Percentiles rank a stretch among this genome's conserved stretches.
Evolutionary conservation across 1,284 basidiomycete species (phyloP).

Genomic region (Tranzscheliella williamsii): DNA sequence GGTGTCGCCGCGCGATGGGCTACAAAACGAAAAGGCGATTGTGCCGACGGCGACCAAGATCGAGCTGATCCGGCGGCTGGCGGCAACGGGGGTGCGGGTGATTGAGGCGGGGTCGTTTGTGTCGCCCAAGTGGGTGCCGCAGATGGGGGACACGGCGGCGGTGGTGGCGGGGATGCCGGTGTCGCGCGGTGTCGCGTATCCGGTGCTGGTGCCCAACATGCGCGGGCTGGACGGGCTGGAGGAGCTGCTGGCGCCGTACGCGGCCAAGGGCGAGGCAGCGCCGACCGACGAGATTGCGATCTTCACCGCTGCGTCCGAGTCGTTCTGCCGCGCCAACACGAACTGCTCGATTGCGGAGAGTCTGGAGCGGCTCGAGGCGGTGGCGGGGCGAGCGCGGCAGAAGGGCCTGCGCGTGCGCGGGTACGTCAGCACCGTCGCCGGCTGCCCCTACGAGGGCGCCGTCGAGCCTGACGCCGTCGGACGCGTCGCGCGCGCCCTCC

Average conservation of each 20-base stretch:
- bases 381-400: conserved; percentile 69
- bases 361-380: conserved; percentile 69
- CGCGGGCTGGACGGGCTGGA: conserved; percentile 65
- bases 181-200: conserved; percentile 70
- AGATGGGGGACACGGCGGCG: conserved; percentile 44
- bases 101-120: conserved; percentile 93
- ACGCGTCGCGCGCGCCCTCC: conserved; percentile 72
- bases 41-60: conserved; percentile 77
- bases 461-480: conserved; percentile 73
- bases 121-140: conserved; percentile 76
- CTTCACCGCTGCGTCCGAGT: conserved; percentile 84
- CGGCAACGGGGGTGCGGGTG: conserved; percentile 70
- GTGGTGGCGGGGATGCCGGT: conserved; percentile 70
- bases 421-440: conserved; percentile 74
- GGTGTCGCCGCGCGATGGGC: conserved; percentile 86
- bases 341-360: conserved; percentile 78
- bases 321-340: conserved; percentile 81
- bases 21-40: conserved; percentile 83
- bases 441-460: conserved; percentile 81
- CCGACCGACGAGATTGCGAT: conserved; percentile 82
- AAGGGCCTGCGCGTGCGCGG: conserved; percentile 77
- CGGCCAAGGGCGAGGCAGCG: conserved; percentile 43
- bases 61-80: conserved; percentile 77
- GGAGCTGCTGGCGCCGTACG: conserved; percentile 9
- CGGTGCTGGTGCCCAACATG: conserved; percentile 83